Evolutionary conservation across 257 asterid genomes (phyloP), one percentile per base, ranked within the genome.

Genomic region (Solanum gandarillasii): DNA sequence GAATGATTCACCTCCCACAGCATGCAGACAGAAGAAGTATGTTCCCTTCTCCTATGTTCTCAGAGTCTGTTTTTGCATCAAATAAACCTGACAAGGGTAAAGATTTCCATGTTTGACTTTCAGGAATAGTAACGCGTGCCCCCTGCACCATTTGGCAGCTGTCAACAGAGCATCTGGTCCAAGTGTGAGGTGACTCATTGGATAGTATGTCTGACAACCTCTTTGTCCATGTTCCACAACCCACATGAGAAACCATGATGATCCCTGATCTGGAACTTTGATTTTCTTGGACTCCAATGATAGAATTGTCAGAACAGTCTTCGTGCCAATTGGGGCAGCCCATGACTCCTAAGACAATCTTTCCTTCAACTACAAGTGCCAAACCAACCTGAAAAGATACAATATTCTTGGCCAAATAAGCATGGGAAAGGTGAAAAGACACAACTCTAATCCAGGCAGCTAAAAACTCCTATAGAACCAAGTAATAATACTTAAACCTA

Each of bases 291-390:
- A 48, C 29, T 29, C 82, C 90, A 32, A 86, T 16, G 36, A 76
- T 85, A 46, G 90, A 75, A 73, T 10, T 36, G 25, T 91, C 88
- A 48, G 93, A 89, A 87, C 89, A 84, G 35, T 87, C 89, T 41
- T 89, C 93, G 82, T 65, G 92, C 99, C 99, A 97, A 90, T 95
- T 94, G 2, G 99, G 99, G 90, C 99, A 95, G 86, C 98, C 98
- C 98, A 97, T 95, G 84, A 95, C 98, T 68, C 99, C 99, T 90
- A 97, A 90, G 87, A 93, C 98, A 90, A 95, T 93, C 90, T 97
- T 92, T 39, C 98, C 99, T 86, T 95, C 92, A 89, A 95, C 97
- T 43, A 95, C 95, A 86, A 97, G 96, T 89, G 99, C 98, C 94
- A 97, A 91, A 79, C 99, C 99, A 20, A 95, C 98, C 99, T 97